These are phyloP conservation scores for Nannochloropsis oceanica DNA, from an alignment of 108 stramenopile genomes.

Conservation along the genomic window DNA sequence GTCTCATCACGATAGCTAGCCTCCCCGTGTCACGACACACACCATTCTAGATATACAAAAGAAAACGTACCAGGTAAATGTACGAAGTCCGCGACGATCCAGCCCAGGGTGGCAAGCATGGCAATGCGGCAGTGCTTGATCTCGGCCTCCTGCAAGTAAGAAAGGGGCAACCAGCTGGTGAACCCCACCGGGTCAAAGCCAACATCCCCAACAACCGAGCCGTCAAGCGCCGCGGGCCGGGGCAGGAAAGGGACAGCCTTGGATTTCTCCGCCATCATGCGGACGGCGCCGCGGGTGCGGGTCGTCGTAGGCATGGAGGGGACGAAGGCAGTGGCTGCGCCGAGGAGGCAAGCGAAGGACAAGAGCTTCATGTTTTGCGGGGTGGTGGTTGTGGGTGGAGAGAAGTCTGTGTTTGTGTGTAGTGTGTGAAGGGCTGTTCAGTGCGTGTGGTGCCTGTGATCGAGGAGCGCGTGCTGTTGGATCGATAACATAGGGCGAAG, in stretches of 20 bases:
- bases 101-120: constrained; percentile 80
- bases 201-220: constrained; percentile 39
- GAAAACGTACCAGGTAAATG: constrained; percentile 47
- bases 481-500: too few species aligned
- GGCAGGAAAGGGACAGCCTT: not conserved
- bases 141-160: constrained; percentile 83
- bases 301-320: not conserved
- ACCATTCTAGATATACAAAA: not conserved
- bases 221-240: not conserved
- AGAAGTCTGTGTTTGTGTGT: too few species aligned
- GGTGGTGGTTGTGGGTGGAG: too few species aligned
- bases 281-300: not conserved
- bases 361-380: not conserved
- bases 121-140: constrained; percentile 89
- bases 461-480: too few species aligned
- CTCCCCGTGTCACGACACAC: too few species aligned
- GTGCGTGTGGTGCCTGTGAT: too few species aligned
- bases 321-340: not conserved
- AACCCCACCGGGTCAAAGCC: constrained; percentile 87
- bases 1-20: too few species aligned
- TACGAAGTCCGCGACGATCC: constrained; percentile 60
- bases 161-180: constrained; percentile 65
- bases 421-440: too few species aligned
- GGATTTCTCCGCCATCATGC: not conserved
- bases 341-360: not conserved